Evolutionary conservation across 1,284 basidiomycete species (phyloP), one percentile per base, ranked within the genome.

Genomic region (Phellinidium pouzarii): DNA sequence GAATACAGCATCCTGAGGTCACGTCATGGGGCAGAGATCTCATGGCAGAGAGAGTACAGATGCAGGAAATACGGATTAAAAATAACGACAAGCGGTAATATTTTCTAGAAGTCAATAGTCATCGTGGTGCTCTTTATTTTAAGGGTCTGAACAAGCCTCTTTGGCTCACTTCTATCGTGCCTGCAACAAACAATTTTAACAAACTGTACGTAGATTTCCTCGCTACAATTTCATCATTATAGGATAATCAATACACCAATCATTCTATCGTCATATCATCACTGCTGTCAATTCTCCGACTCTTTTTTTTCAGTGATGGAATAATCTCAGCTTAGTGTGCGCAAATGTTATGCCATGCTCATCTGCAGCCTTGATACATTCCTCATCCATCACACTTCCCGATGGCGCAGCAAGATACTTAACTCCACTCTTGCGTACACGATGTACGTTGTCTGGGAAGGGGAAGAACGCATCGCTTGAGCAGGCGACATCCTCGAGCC

Each of bases 401-500:
- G 88, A 87, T 1, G 95, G 94, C 3, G 96, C 96, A 26, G 91
- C 94, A 53, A 99, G 79, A 71, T 95, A 98, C 65, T 74, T 82
- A 47, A 92, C 93, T 1, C 95, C 95, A 58, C 91, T 94, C 75
- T 91, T 87, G 67, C 83, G 79, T 48, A 91, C 92, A 53, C 95
- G 78, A 69, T 97, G 89, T 40, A 99, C 95, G 64, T 99, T 99
- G 70, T 99, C 96, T 6, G 94, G 84, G 84, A 99, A 99, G 37
- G 95, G 95, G 91, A 99, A 99, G 79, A 99, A 99, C 54, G 95
- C 95, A 64, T 99, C 96, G 59, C 89, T 93, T 34, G 91, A 91
- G 68, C 94, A 94, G 5, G 89, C 84, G 46, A 99, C 95, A 31
- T 83, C 89, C 50, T 85, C 83, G 56, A 96, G 71, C 71, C 84